A percentile compares a stretch with the other conserved stretches of the same genome.
Evolutionary conservation across 192 early-diverging fungal species (phyloP).

Genomic region (Ramicandelaber brevisporus): DNA sequence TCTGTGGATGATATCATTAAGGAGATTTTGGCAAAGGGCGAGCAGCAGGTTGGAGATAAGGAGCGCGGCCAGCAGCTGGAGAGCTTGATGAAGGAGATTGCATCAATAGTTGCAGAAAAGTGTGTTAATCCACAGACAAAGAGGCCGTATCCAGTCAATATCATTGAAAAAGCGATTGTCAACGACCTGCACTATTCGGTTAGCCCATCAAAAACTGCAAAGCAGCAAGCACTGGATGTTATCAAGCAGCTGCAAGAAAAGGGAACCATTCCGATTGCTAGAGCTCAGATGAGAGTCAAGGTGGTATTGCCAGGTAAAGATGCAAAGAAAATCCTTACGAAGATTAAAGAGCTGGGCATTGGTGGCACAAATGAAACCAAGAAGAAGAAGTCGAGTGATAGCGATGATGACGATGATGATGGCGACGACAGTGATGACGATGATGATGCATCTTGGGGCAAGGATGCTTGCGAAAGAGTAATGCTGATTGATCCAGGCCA

Average conservation of each 20-base stretch:
- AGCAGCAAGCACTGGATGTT: constrained; percentile 72
- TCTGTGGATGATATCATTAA: constrained; percentile 54
- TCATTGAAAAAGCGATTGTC: constrained; percentile 94
- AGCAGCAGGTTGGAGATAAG: constrained; percentile 89
- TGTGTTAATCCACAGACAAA: constrained; percentile 91
- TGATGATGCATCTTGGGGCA: constrained; percentile 7
- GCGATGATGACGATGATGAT: constrained; percentile 44
- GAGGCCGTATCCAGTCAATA: constrained; percentile 83
- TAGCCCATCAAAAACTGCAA: constrained; percentile 66
- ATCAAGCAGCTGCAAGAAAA: constrained; percentile 83
- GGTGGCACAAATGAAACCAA: too few species aligned
- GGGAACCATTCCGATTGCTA: constrained; percentile 64
- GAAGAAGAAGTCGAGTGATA: constrained; percentile 38
- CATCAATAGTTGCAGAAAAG: constrained; percentile 81
- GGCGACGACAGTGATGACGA: constrained; percentile 41
- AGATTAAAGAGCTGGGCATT: too few species aligned
- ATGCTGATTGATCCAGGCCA: constrained; percentile 79
- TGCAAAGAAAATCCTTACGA: constrained; percentile 61
- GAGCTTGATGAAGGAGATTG: constrained; percentile 71
- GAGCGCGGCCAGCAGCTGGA: constrained; percentile 73
- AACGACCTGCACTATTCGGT: constrained; percentile 84
- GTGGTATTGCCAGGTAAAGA: constrained; percentile 64
- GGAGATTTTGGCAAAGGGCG: constrained; percentile 85
- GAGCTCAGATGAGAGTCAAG: constrained; percentile 82
- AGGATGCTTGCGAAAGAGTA: constrained; percentile 5